Conservation (phyloP, 192 early-diverging fungal species). For the Backusella mclennaniae region DNA sequence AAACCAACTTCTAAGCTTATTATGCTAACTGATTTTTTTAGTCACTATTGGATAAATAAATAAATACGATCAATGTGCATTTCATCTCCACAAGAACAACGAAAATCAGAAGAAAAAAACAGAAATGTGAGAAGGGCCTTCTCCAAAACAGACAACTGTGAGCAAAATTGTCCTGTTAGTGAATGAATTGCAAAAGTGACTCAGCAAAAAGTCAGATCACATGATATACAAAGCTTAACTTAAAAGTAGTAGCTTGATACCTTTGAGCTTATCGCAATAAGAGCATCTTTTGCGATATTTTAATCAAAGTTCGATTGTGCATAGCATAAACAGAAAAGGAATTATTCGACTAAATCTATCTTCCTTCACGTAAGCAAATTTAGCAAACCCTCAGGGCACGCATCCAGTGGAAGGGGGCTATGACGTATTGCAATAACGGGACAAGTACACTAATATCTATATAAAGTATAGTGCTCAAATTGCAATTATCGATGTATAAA, state of each 20-base stretch:
- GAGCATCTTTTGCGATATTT: background rate
- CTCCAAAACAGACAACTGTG: background rate
- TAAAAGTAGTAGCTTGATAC: background rate
- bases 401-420: background rate
- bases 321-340: background rate
- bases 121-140: background rate
- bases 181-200: background rate
- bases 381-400: background rate
- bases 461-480: background rate
- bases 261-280: background rate
- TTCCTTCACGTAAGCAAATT: background rate
- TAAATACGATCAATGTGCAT: background rate
- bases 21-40: background rate
- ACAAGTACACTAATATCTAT: background rate
- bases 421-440: background rate
- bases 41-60: background rate
- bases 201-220: background rate
- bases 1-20: background rate
- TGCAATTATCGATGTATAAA: background rate
- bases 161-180: background rate
- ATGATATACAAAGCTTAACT: conserved; percentile 1
- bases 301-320: background rate
- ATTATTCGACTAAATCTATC: background rate
- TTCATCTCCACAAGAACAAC: background rate
- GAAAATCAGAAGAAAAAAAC: background rate